A percentile compares a stretch with the other conserved stretches of the same genome.
Evolutionary conservation across 2,329 filamentous ascomycete species (phyloP).

Genomic region (Lasiodiplodia hormozganensis): DNA sequence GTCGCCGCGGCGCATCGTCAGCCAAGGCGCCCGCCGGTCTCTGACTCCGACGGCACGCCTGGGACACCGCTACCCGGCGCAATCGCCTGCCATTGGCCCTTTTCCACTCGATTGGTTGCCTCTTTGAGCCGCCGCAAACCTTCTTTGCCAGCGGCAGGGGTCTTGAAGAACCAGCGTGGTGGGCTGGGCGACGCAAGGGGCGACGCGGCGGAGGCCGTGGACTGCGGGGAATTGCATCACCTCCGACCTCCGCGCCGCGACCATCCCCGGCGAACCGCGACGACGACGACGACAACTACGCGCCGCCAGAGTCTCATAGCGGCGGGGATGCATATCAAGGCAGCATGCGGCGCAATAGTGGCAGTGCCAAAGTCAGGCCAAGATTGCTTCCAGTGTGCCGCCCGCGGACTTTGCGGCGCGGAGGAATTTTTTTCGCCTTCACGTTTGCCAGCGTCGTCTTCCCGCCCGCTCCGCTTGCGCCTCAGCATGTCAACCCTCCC

Average conservation of each 20-base stretch:
- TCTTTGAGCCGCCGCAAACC: background rate
- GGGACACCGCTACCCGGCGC: background rate
- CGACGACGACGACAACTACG: no score
- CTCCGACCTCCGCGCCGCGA: background rate
- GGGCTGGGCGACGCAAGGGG: background rate
- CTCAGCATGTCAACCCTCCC: background rate
- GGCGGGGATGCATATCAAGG: background rate
- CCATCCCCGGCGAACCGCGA: no score
- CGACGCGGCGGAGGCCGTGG: background rate
- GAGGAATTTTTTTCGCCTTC: background rate
- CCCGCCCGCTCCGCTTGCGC: background rate
- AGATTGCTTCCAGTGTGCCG: background rate
- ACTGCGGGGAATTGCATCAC: background rate
- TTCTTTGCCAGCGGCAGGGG: background rate
- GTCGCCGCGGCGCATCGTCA: background rate
- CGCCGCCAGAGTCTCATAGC: background rate
- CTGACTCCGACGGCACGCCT: conserved; percentile 13
- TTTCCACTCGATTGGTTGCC: background rate
- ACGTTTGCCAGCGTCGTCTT: background rate
- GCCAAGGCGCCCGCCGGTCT: conserved; percentile 23
- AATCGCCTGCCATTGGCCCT: conserved; percentile 3
- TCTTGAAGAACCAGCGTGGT: background rate
- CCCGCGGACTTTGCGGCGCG: background rate
- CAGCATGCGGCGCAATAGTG: background rate
- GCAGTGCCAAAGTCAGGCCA: background rate